Evolutionary conservation across 208 protist species (phyloP).

Genomic region (Trypanosoma rangeli): DNA sequence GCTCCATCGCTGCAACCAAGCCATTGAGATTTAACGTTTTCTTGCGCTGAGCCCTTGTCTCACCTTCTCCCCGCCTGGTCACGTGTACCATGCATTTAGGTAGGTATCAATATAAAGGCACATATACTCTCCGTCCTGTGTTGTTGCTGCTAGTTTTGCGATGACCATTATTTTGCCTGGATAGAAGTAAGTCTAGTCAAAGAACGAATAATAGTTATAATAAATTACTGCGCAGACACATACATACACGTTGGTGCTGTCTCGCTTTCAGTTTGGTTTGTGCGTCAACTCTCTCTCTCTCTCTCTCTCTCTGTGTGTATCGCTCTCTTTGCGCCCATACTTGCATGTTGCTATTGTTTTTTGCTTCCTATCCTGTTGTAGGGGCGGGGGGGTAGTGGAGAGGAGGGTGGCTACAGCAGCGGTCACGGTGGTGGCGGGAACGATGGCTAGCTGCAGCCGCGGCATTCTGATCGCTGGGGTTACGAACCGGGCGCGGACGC

Average conservation of each 20-base stretch:
- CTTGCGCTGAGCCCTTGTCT: too few relatives aligned
- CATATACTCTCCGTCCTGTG: too few relatives aligned
- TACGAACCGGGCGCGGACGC: conserved; percentile 75
- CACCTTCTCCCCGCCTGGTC: too few relatives aligned
- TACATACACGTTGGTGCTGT: too few relatives aligned
- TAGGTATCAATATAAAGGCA: too few relatives aligned
- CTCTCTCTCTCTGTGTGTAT: neutral
- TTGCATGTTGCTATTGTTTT: neutral
- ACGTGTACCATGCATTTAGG: too few relatives aligned
- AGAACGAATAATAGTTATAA: neutral
- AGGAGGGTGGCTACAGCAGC: neutral
- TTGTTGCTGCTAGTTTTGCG: neutral
- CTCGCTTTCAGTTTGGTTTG: neutral
- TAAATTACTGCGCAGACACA: too few relatives aligned
- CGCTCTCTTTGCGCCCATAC: neutral
- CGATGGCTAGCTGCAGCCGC: conserved; percentile 61
- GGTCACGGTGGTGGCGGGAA: neutral
- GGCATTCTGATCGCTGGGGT: conserved; percentile 76
- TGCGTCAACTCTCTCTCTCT: neutral
- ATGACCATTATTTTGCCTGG: too few relatives aligned
- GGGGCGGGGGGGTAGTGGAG: too few relatives aligned
- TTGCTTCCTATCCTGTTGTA: neutral
- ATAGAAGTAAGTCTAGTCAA: neutral
- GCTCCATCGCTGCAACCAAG: too few relatives aligned
- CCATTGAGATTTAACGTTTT: too few relatives aligned